Base-by-base conservation (phyloP, 345 rosid genomes). In the Nephelium lappaceum region DNA sequence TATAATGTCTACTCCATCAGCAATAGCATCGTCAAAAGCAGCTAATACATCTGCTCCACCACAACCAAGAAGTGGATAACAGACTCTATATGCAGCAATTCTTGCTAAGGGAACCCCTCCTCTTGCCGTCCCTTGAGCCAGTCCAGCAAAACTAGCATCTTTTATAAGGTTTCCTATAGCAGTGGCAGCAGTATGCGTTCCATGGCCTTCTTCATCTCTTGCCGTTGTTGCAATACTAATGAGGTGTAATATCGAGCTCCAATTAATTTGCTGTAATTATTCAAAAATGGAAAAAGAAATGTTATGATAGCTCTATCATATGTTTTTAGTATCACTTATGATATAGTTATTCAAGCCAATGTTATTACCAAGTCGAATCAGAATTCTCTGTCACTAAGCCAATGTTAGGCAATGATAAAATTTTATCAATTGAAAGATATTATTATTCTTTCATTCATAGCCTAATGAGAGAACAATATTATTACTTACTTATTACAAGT, bases 11-110 rank as follows among this genome's bases (percentile, higher is more conserved):
- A 90, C 93, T 27, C 89, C 91, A 57, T 89, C 94, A 3, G 92
- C 89, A 8, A 92, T 91, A 0, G 93, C 92, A 55, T 92, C 97
- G 51, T 89, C 97, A 16, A 89, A 91, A 0, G 84, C 92, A 16
- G 86, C 83, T 67, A 89, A 63, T 15, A 89, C 1, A 16, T 45
- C 45, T 6, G 4, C 78, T 0, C 9, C 3, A 2, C 0, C 0
- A 58, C 87, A 84, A 0, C 39, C 75, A 27, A 27, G 31, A 27
- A 27, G 31, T 0, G 0, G 0, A 0, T 0, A 3, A 38, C 94
- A 92, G 8, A 83, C 88, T 74, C 47, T 76, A 36, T 93, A 91
- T 14, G 73, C 77, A 19, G 95, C 88, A n/a, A 89, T 75, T 77
- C 95, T 86, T 10, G 91, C 85, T 14, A 87, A 83, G 6, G 95